These are phyloP conservation scores for Adiantum capillusveneris DNA, from an alignment of 75 land plant species.

Conservation along the genomic window DNA sequence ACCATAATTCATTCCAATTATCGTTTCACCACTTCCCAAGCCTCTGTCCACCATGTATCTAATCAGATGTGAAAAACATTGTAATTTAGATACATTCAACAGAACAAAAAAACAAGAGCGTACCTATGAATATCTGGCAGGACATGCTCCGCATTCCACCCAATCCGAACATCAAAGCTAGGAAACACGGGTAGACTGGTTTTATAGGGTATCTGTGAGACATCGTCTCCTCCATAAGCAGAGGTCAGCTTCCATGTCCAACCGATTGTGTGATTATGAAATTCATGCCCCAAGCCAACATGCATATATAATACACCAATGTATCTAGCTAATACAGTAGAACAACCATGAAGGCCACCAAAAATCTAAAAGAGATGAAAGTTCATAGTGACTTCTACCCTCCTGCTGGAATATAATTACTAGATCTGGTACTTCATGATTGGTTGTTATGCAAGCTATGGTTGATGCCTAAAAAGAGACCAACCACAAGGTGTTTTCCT, in stretches of 20 bases:
- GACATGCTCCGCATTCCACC: constrained; percentile 91
- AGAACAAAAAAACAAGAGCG: no score
- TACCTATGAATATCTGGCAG: constrained; percentile 91
- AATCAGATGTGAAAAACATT: neutral
- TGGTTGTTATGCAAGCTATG: no score
- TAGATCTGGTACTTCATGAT: no score
- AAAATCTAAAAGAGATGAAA: no score
- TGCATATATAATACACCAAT: no score
- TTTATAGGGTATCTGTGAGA: constrained; percentile 73
- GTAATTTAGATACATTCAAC: neutral
- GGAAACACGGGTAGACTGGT: constrained; percentile 61
- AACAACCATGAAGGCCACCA: no score
- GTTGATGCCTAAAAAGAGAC: no score
- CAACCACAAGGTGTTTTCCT: no score
- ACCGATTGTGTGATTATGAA: constrained; percentile 58
- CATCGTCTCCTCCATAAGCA: constrained; percentile 71
- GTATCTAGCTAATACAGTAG: no score
- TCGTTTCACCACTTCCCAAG: constrained; percentile 58
- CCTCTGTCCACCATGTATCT: constrained; percentile 33
- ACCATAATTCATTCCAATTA: constrained; percentile 62
- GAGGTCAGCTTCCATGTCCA: constrained; percentile 97
- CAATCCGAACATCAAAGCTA: constrained; percentile 74
- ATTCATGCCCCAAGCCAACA: constrained; percentile 88
- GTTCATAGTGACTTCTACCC: no score
- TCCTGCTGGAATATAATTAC: no score